Conservation (phyloP, 2,329 filamentous ascomycete genomes). For the Berkeleyomyces rouxiae region DNA sequence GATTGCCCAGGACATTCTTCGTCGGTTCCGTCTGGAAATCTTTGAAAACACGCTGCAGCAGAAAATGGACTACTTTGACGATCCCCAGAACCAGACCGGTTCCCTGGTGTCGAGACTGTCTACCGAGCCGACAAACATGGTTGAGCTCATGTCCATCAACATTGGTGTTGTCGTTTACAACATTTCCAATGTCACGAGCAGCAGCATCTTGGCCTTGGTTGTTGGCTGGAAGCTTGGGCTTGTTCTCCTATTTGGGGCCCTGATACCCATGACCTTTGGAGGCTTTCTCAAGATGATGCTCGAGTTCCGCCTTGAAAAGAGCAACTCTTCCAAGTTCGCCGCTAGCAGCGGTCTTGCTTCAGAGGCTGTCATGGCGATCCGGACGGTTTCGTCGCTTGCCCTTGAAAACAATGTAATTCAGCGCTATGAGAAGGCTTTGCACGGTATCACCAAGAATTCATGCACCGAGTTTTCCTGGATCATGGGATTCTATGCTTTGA, state of each 20-base stretch:
- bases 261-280: slow-evolving; percentile 28
- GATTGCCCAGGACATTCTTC: slow-evolving; percentile 23
- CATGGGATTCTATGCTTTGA: slow-evolving; percentile 27
- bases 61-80: slow-evolving; percentile 33
- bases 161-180: slow-evolving; percentile 31
- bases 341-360: slow-evolving; percentile 32
- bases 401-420: slow-evolving; percentile 27
- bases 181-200: slow-evolving; percentile 29
- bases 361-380: slow-evolving; percentile 32
- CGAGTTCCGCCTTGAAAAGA: slow-evolving; percentile 29
- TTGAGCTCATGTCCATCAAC: slow-evolving; percentile 35
- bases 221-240: slow-evolving; percentile 35
- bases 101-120: slow-evolving; percentile 24
- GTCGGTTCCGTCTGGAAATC: slow-evolving; percentile 23
- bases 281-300: slow-evolving; percentile 34
- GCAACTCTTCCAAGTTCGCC: slow-evolving; percentile 28
- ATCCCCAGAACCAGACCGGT: slow-evolving; percentile 23
- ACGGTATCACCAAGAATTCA: slow-evolving; percentile 20
- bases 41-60: slow-evolving; percentile 37
- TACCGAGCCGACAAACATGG: slow-evolving; percentile 28
- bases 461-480: slow-evolving; percentile 22
- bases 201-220: slow-evolving; percentile 28
- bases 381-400: slow-evolving; percentile 32
- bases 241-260: slow-evolving; percentile 28
- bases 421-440: slow-evolving; percentile 21